Evolutionary conservation across 495 filamentous ascomycete genomes (phyloP).

Genomic region (Halenospora varia): DNA sequence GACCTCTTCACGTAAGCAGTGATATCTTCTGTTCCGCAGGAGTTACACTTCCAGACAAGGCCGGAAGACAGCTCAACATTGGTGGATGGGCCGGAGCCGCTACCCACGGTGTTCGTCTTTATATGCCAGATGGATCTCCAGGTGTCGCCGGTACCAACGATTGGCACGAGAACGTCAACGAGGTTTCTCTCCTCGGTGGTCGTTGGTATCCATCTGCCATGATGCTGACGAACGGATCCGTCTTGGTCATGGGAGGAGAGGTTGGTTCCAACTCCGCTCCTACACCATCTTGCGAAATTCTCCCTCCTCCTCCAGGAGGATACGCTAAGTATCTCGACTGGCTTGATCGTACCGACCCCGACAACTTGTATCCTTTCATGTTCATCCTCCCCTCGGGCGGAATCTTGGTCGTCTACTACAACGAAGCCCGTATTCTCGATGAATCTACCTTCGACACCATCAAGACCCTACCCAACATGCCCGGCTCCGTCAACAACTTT

Average conservation of each 20-base stretch:
- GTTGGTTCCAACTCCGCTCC: constrained; percentile 56
- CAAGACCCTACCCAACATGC: constrained; percentile 54
- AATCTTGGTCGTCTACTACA: constrained; percentile 63
- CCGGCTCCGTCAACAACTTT: constrained; percentile 56
- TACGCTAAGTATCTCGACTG: constrained; percentile 50
- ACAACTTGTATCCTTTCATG: constrained; percentile 61
- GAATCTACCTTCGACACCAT: constrained; percentile 50
- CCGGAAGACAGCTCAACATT: constrained; percentile 55
- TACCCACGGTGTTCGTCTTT: constrained; percentile 59
- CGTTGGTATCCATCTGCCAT: constrained; percentile 66
- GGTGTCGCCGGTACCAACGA: constrained; percentile 54
- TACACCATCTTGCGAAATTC: constrained; percentile 57
- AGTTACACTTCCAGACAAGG: constrained; percentile 59
- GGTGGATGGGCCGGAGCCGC: constrained; percentile 63
- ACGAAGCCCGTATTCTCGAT: constrained; percentile 60
- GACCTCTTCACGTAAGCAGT: constrained; percentile 59
- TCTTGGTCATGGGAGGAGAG: constrained; percentile 62
- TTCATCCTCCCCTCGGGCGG: constrained; percentile 47
- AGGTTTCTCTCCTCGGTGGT: constrained; percentile 50
- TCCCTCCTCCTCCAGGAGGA: constrained; percentile 39
- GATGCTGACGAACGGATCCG: constrained; percentile 62
- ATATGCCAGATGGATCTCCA: constrained; percentile 55
- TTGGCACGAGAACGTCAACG: constrained; percentile 60
- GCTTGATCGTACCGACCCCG: constrained; percentile 60
- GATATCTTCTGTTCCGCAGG: constrained; percentile 63